These are phyloP conservation scores for Wickerhamomyces strasburgensis DNA, from an alignment of 805 yeast genomes.

Conservation along the genomic window DNA sequence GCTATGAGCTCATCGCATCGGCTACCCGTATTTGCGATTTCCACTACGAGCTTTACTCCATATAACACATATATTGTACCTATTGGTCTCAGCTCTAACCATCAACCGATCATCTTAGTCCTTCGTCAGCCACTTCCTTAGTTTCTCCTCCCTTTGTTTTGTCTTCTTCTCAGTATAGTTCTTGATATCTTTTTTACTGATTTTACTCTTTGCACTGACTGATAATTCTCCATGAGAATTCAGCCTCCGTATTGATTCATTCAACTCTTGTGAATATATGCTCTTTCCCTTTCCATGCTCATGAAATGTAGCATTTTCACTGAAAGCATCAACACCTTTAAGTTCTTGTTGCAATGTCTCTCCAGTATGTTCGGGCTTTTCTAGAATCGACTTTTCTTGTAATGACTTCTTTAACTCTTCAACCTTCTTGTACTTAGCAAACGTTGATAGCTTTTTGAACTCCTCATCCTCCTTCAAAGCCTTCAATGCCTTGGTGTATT, in stretches of 20 bases:
- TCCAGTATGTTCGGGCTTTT: neutral
- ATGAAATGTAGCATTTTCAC: slow-evolving; percentile 5
- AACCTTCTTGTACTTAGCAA: slow-evolving; percentile 10
- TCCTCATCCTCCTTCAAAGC: slow-evolving; percentile 6
- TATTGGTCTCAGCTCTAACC: too few relatives aligned
- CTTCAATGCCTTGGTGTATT: slow-evolving; percentile 3
- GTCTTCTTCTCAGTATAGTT: slow-evolving; percentile 5
- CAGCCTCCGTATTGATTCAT: slow-evolving; percentile 1
- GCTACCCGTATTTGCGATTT: too few relatives aligned
- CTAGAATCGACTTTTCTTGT: neutral
- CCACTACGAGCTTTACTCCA: too few relatives aligned
- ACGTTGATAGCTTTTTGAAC: slow-evolving; percentile 8
- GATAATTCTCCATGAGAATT: neutral
- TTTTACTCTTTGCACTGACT: slow-evolving; percentile 1
- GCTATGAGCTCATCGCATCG: too few relatives aligned
- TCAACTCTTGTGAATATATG: slow-evolving; percentile 4
- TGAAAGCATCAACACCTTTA: slow-evolving; percentile 3
- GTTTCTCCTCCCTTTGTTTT: slow-evolving; percentile 4
- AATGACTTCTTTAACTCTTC: slow-evolving; percentile 4
- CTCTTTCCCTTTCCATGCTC: slow-evolving; percentile 4
- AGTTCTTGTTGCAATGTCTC: neutral
- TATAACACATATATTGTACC: too few relatives aligned
- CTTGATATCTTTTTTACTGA: slow-evolving; percentile 7
- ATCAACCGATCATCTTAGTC: slow-evolving; percentile 1
- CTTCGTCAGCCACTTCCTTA: slow-evolving; percentile 7